Conservation (phyloP, 2,329 filamentous ascomycete species). For the Colletotrichum cordylinicola region DNA sequence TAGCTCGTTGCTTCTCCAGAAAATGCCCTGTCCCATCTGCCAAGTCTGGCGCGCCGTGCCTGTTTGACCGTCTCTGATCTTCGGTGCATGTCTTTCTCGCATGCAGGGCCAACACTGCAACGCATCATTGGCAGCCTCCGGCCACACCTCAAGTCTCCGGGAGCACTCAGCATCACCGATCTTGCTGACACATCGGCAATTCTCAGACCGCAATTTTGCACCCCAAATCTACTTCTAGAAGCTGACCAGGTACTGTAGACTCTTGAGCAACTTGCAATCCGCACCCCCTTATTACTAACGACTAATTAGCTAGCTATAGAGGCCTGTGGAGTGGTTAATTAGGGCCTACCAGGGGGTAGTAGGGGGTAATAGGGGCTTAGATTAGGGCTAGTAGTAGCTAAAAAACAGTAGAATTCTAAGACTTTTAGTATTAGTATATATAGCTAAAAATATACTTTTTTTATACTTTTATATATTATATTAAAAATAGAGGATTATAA, state of each 20-base stretch:
- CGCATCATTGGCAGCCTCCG: background rate
- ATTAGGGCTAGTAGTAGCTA: no score
- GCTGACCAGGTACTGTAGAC: background rate
- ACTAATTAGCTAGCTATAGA: no score
- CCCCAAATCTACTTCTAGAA: background rate
- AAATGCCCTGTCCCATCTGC: background rate
- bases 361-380: no score
- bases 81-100: background rate
- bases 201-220: background rate
- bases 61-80: background rate
- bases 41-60: background rate
- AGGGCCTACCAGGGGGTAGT: no score
- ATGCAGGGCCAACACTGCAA: background rate
- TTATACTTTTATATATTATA: background rate
- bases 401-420: no score
- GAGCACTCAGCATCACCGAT: background rate
- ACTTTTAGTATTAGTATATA: no score
- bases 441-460: background rate
- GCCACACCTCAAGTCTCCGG: background rate
- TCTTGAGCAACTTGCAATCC: no score
- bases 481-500: background rate
- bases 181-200: background rate
- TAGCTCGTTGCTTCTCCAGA: background rate
- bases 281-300: no score
- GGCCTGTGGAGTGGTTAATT: no score